Evolutionary conservation across 768 basidiomycete genomes (phyloP), one percentile per base, ranked within the genome.

Genomic region (Leucogyrophana mollusca): DNA sequence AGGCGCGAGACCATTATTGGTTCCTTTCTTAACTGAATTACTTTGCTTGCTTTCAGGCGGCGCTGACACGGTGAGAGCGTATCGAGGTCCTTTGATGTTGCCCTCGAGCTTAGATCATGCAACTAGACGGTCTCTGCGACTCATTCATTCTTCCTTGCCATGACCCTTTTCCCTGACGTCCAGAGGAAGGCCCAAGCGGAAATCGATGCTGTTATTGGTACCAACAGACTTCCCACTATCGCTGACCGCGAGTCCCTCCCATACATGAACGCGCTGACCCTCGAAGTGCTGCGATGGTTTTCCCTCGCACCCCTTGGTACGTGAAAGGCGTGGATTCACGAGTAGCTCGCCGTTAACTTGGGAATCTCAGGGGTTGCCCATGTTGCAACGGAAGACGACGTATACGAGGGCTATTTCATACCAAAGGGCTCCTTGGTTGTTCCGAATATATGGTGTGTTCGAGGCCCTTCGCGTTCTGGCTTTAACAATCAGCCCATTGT

Each of bases 341-440:
- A 17, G 36, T 39, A 27, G 40, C 40, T 16, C 17, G 14, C 33
- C 20, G 24, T 20, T 38, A 34, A 27, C 30, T 13, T 38, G 22
- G 13, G 9, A 24, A 17, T 17, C 40, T 27, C 25, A 65, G 64
- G 56, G 32, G 51, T 68, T 11, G 56, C 64, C 3, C 64, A 68
- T 50, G 53, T 62, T 18, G 35, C 62, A 30, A 60, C 61, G 46
- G 44, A 45, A 3, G 66, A 68, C 10, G 65, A 66, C 34, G 57
- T 60, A 33, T 64, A 68, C 37, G 55, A 56, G 17, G 64, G 67
- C 4, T 68, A 64, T 47, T 46, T 47, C 30, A 52, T 68, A 24
- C 65, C 66, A 2, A 65, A 63, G 46, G 65, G 65, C 2, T 59
- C 69, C 7, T 55, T 68, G 14, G 51, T 68, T 7, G 46, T 70